These are phyloP conservation scores for Clathrospora elynae DNA, from an alignment of 2,329 filamentous ascomycete genomes.

Conservation along the genomic window DNA sequence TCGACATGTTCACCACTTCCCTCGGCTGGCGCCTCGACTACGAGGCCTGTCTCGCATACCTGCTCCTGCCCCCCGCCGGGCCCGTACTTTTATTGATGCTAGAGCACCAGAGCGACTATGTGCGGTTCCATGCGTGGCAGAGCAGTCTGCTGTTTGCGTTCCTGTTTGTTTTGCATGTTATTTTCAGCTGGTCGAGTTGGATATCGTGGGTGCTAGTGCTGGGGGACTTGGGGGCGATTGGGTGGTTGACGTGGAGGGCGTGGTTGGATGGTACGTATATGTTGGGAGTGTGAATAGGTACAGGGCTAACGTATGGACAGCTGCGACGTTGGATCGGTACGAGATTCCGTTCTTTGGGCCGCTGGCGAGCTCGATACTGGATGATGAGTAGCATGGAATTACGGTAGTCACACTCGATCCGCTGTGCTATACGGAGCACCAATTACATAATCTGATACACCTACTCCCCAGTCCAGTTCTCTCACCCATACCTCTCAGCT, in stretches of 20 bases:
- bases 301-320: constrained; percentile 45
- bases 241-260: constrained; percentile 74
- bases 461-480: too few species aligned
- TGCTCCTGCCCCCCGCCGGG: constrained; percentile 82
- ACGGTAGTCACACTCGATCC: neutral
- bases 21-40: constrained; percentile 84
- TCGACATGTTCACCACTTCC: constrained; percentile 84
- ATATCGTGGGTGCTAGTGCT: constrained; percentile 84
- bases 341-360: constrained; percentile 87
- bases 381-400: constrained; percentile 68
- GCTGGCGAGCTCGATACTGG: constrained; percentile 85
- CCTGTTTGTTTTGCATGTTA: constrained; percentile 72
- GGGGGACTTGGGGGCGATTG: constrained; percentile 76
- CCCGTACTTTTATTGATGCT: constrained; percentile 81
- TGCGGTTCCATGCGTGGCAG: constrained; percentile 98
- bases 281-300: neutral
- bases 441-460: neutral
- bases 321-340: constrained; percentile 69
- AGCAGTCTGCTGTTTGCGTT: constrained; percentile 80
- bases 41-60: constrained; percentile 88
- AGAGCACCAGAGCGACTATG: constrained; percentile 96
- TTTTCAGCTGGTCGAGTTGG: constrained; percentile 83
- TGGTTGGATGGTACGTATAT: constrained; percentile 75
- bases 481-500: constrained; percentile 65
- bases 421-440: neutral